Percentiles rank a stretch among this genome's conserved stretches.
Conservation (phyloP, 495 filamentous ascomycete genomes). For the Friedmanniomyces endolithicus region DNA sequence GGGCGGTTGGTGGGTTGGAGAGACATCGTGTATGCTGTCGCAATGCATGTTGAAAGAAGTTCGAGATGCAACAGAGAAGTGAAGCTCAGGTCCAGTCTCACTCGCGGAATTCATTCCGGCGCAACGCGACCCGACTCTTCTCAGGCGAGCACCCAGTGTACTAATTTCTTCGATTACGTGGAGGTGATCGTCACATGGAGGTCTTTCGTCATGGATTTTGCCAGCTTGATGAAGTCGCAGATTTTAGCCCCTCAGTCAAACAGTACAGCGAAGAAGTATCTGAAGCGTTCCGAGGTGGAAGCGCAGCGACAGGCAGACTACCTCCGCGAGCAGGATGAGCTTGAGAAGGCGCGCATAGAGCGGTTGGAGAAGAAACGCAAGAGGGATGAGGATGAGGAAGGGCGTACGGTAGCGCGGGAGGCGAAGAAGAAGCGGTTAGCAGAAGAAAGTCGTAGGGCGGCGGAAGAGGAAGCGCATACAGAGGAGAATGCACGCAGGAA, state of each 20-base stretch:
- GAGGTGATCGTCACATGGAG: background rate
- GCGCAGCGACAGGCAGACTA: conserved; percentile 71
- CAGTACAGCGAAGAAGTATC: conserved; percentile 54
- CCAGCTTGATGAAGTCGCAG: conserved; percentile 75
- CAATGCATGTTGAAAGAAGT: no score
- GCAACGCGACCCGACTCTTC: no score
- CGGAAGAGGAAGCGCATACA: conserved; percentile 57
- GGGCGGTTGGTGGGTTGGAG: conserved; percentile 15
- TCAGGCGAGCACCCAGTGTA: no score
- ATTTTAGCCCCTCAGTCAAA: conserved; percentile 60
- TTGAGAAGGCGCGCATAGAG: conserved; percentile 55
- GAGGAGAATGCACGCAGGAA: conserved; percentile 44
- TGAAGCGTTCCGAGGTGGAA: conserved; percentile 78
- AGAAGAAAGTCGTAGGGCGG: conserved; percentile 56
- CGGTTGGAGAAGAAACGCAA: conserved; percentile 66
- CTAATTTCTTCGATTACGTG: no score
- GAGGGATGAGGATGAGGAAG: conserved; percentile 74
- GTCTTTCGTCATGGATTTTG: conserved; percentile 71
- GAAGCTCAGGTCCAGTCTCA: background rate
- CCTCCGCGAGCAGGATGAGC: conserved; percentile 57
- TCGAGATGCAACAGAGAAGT: background rate
- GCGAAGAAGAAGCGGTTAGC: conserved; percentile 70
- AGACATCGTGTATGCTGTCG: conserved; percentile 4
- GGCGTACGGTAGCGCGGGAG: conserved; percentile 53
- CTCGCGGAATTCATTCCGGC: background rate